These are phyloP conservation scores for Termitomyces sp. DNA, from an alignment of 768 basidiomycete genomes.

Conservation along the genomic window DNA sequence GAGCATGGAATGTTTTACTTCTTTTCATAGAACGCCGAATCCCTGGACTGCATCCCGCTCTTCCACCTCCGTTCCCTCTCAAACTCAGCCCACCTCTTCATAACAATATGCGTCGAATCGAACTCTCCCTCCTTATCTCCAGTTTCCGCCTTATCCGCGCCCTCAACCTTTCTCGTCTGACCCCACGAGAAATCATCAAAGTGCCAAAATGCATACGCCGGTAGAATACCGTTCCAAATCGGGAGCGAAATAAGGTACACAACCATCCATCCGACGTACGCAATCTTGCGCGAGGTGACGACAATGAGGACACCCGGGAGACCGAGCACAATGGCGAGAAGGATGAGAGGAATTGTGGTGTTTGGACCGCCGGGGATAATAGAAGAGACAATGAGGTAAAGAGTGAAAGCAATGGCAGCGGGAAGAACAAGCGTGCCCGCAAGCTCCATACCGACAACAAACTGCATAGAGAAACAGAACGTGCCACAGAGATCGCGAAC, in stretches of 20 bases:
- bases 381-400: conserved; percentile 87
- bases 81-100: conserved; percentile 99
- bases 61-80: conserved; percentile 95
- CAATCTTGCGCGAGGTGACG: conserved; percentile 89
- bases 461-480: conserved; percentile 99
- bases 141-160: conserved; percentile 64
- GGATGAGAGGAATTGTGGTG: conserved; percentile 85
- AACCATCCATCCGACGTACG: conserved; percentile 96
- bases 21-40: conserved; percentile 69
- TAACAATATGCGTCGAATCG: conserved; percentile 92
- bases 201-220: conserved; percentile 97
- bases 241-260: conserved; percentile 90
- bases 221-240: conserved; percentile 95
- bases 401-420: conserved; percentile 94
- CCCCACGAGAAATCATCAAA: conserved; percentile 99
- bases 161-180: conserved; percentile 80
- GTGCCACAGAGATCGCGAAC: conserved; percentile 99
- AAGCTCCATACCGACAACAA: conserved; percentile 97
- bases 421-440: conserved; percentile 95
- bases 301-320: conserved; percentile 94
- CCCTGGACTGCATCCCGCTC: conserved; percentile 77
- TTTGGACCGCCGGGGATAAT: conserved; percentile 76
- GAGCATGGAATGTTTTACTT: conserved; percentile 40
- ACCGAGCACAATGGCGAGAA: conserved; percentile 92
- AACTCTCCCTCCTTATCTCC: conserved; percentile 98